Percentiles rank a stretch among this genome's conserved stretches.
Conservation (phyloP, 2,329 filamentous ascomycete species). For the Capronia americana region DNA sequence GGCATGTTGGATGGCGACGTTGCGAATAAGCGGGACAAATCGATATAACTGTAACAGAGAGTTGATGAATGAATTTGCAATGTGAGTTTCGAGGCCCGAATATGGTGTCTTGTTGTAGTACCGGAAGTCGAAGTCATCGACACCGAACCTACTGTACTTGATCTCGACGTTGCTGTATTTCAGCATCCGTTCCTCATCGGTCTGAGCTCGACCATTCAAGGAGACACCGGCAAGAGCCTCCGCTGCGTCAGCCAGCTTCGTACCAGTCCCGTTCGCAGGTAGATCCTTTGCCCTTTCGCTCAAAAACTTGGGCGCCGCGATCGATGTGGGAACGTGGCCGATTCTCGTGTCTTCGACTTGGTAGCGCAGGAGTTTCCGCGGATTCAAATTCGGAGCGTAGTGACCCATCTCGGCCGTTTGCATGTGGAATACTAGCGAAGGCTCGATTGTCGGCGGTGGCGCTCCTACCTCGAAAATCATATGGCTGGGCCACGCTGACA, state of each 20-base stretch:
- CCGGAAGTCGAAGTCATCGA: constrained; percentile 99
- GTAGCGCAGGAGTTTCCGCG: constrained; percentile 75
- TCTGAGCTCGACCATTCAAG: constrained; percentile 65
- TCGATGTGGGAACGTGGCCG: constrained; percentile 65
- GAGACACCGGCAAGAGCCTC: constrained; percentile 72
- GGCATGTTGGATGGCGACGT: constrained; percentile 85
- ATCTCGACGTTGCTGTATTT: constrained; percentile 96
- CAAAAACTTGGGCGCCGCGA: constrained; percentile 84
- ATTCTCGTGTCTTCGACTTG: constrained; percentile 80
- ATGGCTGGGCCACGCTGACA: constrained; percentile 89
- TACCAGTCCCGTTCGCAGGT: constrained; percentile 49
- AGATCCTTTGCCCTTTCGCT: constrained; percentile 85
- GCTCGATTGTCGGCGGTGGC: constrained; percentile 76
- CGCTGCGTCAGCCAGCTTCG: constrained; percentile 61
- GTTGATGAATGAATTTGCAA: constrained; percentile 95
- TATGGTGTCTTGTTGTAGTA: constrained; percentile 94
- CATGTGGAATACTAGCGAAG: constrained; percentile 70
- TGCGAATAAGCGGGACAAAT: constrained; percentile 86
- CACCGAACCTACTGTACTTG: constrained; percentile 97
- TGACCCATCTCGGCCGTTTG: constrained; percentile 76
- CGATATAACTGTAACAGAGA: constrained; percentile 87
- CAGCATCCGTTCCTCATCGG: constrained; percentile 80
- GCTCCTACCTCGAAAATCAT: constrained; percentile 84
- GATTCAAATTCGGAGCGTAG: constrained; percentile 71
- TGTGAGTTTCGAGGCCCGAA: constrained; percentile 93